Conservation (phyloP, 192 early-diverging fungal species). For the Glomus cerebriforme region DNA sequence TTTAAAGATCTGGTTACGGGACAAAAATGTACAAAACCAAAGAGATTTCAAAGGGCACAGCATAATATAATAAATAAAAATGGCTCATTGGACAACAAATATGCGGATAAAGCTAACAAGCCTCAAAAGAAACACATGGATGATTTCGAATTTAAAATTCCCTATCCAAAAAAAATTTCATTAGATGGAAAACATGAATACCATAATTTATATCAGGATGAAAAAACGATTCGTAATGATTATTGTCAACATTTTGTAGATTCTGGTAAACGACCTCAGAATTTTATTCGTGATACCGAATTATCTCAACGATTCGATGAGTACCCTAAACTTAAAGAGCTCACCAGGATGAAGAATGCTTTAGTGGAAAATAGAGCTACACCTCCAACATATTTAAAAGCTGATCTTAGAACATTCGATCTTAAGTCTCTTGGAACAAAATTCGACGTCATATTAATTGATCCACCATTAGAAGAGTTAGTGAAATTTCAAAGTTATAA, state of each 20-base stretch:
- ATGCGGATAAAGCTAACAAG: background rate
- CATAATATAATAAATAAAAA: background rate
- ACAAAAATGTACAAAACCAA: background rate
- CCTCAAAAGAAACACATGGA: background rate
- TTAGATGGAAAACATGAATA: background rate
- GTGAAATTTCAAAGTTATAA: conserved; percentile 3
- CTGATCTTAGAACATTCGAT: conserved; percentile 54
- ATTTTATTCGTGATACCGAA: conserved; percentile 57
- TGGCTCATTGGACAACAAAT: background rate
- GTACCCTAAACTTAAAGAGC: conserved; percentile 58
- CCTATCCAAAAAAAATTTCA: background rate
- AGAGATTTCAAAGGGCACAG: background rate
- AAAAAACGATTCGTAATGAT: conserved; percentile 50
- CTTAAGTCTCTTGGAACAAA: conserved; percentile 42
- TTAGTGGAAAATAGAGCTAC: conserved; percentile 43
- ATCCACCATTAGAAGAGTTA: conserved; percentile 60
- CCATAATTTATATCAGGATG: background rate
- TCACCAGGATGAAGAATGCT: conserved; percentile 49
- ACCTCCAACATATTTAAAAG: conserved; percentile 48
- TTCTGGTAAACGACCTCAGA: conserved; percentile 55
- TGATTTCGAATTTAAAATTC: background rate
- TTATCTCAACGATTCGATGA: conserved; percentile 55
- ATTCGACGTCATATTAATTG: conserved; percentile 68
- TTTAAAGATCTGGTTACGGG: background rate
- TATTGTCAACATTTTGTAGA: conserved; percentile 60